Percentiles rank a stretch among this genome's conserved stretches.
phyloP scores from a whole-genome alignment of 345 rosid species.

The Gossypium stocksii region DNA sequence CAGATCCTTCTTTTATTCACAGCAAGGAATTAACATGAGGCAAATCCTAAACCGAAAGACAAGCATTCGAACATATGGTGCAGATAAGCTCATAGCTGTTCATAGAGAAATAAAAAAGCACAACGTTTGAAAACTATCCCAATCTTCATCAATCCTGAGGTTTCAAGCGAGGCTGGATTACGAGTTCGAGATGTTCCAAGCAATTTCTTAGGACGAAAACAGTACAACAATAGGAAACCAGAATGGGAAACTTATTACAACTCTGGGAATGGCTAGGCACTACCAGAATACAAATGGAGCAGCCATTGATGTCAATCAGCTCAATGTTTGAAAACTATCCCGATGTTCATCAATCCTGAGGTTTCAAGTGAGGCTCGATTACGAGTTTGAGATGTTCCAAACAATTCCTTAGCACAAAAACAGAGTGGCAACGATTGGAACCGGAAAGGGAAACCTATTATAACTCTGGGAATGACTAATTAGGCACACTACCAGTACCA shows the following conservation, averaged over 20 bases:
- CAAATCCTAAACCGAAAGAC: neutral
- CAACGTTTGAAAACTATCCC: neutral
- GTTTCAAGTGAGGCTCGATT: neutral
- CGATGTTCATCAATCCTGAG: neutral
- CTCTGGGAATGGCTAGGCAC: neutral
- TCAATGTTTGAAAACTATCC: neutral
- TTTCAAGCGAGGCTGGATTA: neutral
- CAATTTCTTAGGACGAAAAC: neutral
- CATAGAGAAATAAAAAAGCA: neutral
- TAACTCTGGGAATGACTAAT: neutral
- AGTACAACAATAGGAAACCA: neutral
- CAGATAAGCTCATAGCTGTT: constrained; percentile 1
- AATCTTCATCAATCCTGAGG: neutral
- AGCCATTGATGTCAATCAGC: neutral
- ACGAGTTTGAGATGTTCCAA: neutral
- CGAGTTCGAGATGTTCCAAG: neutral
- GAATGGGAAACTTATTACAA: neutral
- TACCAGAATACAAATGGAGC: neutral
- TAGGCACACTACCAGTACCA: neutral
- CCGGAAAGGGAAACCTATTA: neutral
- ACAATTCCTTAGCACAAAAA: neutral
- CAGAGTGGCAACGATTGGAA: neutral
- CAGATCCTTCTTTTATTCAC: constrained; percentile 28
- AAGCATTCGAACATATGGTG: neutral
- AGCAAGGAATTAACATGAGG: neutral